Evolutionary conservation across 1,139 yeast genomes (phyloP).

Genomic region (Geotrichum reessii): DNA sequence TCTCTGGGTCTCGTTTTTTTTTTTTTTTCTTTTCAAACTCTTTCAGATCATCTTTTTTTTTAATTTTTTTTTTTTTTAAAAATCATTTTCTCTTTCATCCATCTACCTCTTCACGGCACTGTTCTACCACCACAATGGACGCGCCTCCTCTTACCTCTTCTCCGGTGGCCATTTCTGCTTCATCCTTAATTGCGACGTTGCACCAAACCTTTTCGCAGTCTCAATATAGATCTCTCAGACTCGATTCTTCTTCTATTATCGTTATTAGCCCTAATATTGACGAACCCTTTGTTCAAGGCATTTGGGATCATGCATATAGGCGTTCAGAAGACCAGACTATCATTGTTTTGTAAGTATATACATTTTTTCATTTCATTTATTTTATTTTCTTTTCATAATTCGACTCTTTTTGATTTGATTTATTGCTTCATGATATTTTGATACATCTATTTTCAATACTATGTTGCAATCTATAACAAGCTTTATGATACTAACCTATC

Average conservation of each 20-base stretch:
- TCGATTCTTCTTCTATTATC: slow-evolving; percentile 34
- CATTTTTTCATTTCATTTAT: not conserved
- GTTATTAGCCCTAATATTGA: slow-evolving; percentile 34
- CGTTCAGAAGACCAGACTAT: slow-evolving; percentile 40
- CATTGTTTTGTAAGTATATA: slow-evolving; percentile 33
- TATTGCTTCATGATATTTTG: not conserved
- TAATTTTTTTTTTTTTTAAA: too few species aligned
- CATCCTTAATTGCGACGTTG: slow-evolving; percentile 35
- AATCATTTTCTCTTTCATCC: not conserved
- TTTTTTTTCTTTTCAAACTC: not conserved
- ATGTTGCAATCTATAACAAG: not conserved
- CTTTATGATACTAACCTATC: not conserved
- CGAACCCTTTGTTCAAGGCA: slow-evolving; percentile 31
- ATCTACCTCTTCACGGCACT: not conserved
- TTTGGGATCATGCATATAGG: slow-evolving; percentile 40
- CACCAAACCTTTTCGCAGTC: slow-evolving; percentile 33
- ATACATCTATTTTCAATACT: not conserved
- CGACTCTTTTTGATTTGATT: not conserved
- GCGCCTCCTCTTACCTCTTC: slow-evolving; percentile 31
- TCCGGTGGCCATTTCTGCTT: slow-evolving; percentile 31
- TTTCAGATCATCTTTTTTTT: not conserved
- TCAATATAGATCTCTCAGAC: slow-evolving; percentile 28
- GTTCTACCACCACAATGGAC: slow-evolving; percentile 24
- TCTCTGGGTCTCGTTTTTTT: not conserved
- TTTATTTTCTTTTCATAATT: not conserved